Conservation (phyloP, 1,284 basidiomycete species). For the Lentinus polychrous region DNA sequence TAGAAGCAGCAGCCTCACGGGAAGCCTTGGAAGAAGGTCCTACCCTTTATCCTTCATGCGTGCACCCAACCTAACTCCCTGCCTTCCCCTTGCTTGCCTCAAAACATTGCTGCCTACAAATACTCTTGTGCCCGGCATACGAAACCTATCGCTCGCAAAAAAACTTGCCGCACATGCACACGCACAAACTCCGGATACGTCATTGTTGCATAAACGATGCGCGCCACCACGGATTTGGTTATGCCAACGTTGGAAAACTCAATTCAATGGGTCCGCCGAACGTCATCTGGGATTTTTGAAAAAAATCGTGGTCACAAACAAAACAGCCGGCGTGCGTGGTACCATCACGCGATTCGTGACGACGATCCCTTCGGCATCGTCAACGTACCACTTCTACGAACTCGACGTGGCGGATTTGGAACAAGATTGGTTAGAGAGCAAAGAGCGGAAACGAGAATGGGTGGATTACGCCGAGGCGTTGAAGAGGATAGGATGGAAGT, state of each 20-base stretch:
- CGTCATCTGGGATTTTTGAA: too few relatives aligned
- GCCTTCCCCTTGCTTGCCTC: constrained; percentile 25
- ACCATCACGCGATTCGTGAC: constrained; percentile 70
- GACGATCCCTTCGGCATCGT: constrained; percentile 67
- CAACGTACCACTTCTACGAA: constrained; percentile 83
- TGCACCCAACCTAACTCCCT: constrained; percentile 46
- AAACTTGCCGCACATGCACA: background rate
- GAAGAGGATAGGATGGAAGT: constrained; percentile 68
- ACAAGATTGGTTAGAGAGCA: constrained; percentile 68
- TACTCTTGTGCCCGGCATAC: constrained; percentile 10
- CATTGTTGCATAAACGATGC: background rate
- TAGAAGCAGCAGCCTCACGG: constrained; percentile 79
- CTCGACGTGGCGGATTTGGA: constrained; percentile 71
- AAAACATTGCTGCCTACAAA: constrained; percentile 13
- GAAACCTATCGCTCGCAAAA: too few relatives aligned
- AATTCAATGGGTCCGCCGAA: too few relatives aligned
- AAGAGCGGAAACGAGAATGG: constrained; percentile 75
- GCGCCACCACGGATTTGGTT: background rate
- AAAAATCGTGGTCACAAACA: too few relatives aligned
- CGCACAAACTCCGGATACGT: background rate
- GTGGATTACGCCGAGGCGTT: constrained; percentile 77
- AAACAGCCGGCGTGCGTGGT: constrained; percentile 72
- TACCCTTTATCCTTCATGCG: constrained; percentile 70
- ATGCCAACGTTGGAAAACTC: too few relatives aligned
- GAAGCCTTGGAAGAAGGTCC: constrained; percentile 91